phyloP scores from a whole-genome alignment of 257 asterid species.

The Petunia axillaris region DNA sequence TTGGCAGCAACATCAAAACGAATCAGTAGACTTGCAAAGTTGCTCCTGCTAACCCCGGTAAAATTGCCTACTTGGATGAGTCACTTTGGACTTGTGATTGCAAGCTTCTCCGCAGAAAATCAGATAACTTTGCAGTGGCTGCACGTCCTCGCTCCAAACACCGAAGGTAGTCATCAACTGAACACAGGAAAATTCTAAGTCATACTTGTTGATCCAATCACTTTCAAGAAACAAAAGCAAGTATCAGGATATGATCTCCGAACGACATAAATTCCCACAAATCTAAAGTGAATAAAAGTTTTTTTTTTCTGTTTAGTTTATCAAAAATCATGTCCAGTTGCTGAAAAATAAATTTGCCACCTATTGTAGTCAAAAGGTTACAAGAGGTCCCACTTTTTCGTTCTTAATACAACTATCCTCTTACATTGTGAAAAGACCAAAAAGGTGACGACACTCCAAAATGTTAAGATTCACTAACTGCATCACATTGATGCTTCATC shows the following conservation, averaged over 20 bases:
- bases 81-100: conserved; percentile 44
- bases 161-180: conserved; percentile 75
- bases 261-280: not conserved
- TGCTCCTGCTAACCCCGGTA: not conserved
- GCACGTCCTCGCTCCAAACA: conserved; percentile 80
- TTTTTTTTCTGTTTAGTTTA: not conserved
- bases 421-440: not conserved
- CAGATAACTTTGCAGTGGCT: conserved; percentile 65
- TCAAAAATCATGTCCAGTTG: not conserved
- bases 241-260: not conserved
- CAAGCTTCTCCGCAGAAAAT: conserved; percentile 75
- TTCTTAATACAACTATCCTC: not conserved
- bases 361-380: conserved; percentile 11
- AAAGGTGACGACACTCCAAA: not conserved
- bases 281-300: not conserved
- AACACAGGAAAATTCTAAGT: conserved; percentile 12
- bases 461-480: too few species aligned
- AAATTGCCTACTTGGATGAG: conserved; percentile 44
- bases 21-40: not conserved
- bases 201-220: not conserved
- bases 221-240: not conserved
- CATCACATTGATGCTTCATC: too few species aligned
- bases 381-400: not conserved
- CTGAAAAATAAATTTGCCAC: not conserved
- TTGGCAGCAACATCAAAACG: not conserved